phyloP scores from a whole-genome alignment of 768 basidiomycete genomes.

The Mrakia gelida region DNA sequence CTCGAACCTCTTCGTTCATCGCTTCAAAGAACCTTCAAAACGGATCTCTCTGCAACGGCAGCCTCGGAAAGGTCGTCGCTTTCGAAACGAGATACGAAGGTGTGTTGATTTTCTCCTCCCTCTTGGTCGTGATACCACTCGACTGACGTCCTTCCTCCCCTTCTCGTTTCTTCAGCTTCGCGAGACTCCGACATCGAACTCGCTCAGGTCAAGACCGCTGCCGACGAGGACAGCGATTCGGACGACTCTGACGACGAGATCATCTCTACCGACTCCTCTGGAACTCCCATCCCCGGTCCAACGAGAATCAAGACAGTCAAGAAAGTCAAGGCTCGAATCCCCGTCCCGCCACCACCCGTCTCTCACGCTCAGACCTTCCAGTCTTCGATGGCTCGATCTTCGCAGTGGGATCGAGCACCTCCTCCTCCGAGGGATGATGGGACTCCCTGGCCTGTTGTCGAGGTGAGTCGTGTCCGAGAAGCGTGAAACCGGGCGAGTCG shows the following conservation, averaged over 20 bases:
- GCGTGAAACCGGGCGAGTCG: background rate
- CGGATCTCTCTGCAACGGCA: conserved; percentile 13
- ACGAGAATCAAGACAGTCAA: background rate
- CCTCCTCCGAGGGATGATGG: background rate
- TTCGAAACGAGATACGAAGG: conserved; percentile 8
- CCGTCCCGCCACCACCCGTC: background rate
- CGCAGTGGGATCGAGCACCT: background rate
- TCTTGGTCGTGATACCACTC: background rate
- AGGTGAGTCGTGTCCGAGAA: background rate
- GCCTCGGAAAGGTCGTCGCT: conserved; percentile 22
- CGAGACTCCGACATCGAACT: background rate
- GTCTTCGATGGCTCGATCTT: background rate
- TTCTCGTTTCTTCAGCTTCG: background rate
- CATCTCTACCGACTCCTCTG: background rate
- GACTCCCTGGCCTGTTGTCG: conserved; percentile 6
- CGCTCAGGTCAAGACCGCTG: background rate
- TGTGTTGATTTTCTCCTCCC: background rate
- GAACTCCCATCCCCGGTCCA: background rate
- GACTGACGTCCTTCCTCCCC: background rate
- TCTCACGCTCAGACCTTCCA: background rate
- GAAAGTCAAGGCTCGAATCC: background rate
- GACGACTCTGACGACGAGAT: background rate
- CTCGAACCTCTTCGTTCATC: background rate
- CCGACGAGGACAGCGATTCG: background rate
- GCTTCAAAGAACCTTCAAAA: background rate